Base-by-base conservation (phyloP, 495 filamentous ascomycete genomes). In the Xylona heveae region DNA sequence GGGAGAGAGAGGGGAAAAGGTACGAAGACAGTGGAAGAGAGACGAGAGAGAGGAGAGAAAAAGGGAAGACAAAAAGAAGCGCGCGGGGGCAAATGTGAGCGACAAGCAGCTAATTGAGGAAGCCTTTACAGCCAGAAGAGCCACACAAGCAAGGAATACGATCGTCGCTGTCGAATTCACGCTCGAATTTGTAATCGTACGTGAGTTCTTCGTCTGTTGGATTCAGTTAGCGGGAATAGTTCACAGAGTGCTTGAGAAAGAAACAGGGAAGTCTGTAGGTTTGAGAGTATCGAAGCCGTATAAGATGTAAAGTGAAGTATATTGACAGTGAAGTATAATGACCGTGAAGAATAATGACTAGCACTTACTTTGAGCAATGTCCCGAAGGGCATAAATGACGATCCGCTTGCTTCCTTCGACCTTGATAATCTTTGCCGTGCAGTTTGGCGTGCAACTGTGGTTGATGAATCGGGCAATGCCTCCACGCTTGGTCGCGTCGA, bases 161-260 rank as follows among this genome's bases (percentile, higher is more conserved):
- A 53, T 97, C 90, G 40, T 81, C 70, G 42, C 78, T 85, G 38
- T 78, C 81, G 49, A 90, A 78, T 50, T 97, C 88, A 41, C 90
- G 74, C 60, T 97, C 88, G 51, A 97, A 97, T 55, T 97, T 97
- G 66, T 97, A 97, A 60, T 97, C 88, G 61, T 97, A 97, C 3
- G 88, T 97, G 39, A 97, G 69, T 53, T 97, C 88, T 56, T 97
- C 88, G 47, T 94, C 88, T 97, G 48, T 45, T 40, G 27, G 38
- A 37, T 18, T 31, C 5, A n/a, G 58, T 74, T 51, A 74, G 63
- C 42, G 49, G n/a, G n/a, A n/a, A n/a, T n/a, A n/a, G n/a, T n/a
- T n/a, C n/a, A n/a, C n/a, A n/a, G n/a, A n/a, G n/a, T n/a, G n/a
- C n/a, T n/a, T n/a, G n/a, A n/a, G n/a, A n/a, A n/a, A n/a, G n/a